Percentiles rank a stretch among this genome's conserved stretches.
Evolutionary conservation across 225 moss, liverwort and hornwort species (phyloP).

Genomic region (Climacium dendroides): DNA sequence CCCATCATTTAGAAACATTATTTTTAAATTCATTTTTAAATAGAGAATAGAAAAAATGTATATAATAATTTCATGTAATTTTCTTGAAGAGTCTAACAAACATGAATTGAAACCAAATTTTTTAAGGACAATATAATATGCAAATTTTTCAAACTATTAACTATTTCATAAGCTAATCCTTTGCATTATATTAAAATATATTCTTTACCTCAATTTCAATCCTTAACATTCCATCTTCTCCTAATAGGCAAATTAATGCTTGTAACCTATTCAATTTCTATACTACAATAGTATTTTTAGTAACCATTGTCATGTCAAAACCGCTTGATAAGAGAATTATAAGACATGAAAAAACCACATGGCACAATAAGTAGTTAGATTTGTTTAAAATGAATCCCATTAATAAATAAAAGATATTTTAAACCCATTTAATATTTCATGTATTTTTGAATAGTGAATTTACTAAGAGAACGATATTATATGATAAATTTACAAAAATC

Average conservation of each 20-base stretch:
- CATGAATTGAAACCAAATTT: neutral
- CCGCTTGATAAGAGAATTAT: neutral
- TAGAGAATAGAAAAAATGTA: fast-evolving
- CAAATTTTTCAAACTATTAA: neutral
- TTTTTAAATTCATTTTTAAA: neutral
- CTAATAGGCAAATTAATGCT: neutral
- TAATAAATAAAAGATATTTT: neutral
- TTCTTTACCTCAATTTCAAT: neutral
- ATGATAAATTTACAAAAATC: no score
- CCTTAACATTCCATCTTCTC: fast-evolving
- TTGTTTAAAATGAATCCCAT: fast-evolving
- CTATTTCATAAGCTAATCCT: neutral
- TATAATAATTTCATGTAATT: neutral
- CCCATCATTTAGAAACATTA: neutral
- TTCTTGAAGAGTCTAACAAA: neutral
- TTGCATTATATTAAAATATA: neutral
- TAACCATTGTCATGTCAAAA: neutral
- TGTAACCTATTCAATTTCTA: neutral
- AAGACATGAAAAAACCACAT: neutral
- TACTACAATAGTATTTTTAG: neutral
- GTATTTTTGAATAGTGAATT: neutral
- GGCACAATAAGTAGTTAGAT: neutral
- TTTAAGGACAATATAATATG: neutral
- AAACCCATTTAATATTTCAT: neutral
- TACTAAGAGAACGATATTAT: no score